Conservation (phyloP, 1,284 basidiomycete genomes). For the Volvariella volvacea region DNA sequence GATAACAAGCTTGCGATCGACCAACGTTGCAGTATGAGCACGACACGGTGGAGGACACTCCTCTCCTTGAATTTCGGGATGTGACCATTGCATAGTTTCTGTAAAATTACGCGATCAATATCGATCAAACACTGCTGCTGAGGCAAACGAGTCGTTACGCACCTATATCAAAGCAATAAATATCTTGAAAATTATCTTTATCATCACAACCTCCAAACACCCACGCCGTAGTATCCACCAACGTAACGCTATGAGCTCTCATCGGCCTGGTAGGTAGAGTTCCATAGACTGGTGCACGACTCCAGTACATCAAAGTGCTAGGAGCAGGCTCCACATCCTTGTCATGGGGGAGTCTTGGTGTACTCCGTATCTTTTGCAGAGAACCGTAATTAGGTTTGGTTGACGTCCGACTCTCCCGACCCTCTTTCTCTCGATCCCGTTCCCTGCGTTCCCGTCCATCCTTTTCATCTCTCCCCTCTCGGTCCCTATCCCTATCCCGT, state of each 20-base stretch:
- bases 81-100: slow-evolving; percentile 91
- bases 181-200: slow-evolving; percentile 67
- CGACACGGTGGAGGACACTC: slow-evolving; percentile 70
- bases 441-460: slow-evolving; percentile 9
- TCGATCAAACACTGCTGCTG: not conserved
- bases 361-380: slow-evolving; percentile 27
- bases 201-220: slow-evolving; percentile 88
- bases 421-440: slow-evolving; percentile 11
- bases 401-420: slow-evolving; percentile 10
- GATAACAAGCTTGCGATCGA: slow-evolving; percentile 75
- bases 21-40: slow-evolving; percentile 84
- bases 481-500: too few relatives aligned
- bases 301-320: slow-evolving; percentile 79
- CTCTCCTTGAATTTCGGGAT: slow-evolving; percentile 69
- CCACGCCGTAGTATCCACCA: slow-evolving; percentile 82
- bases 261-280: slow-evolving; percentile 66
- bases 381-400: slow-evolving; percentile 8
- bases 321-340: slow-evolving; percentile 41
- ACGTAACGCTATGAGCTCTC: slow-evolving; percentile 79
- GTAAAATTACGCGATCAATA: slow-evolving; percentile 1
- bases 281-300: slow-evolving; percentile 77
- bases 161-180: slow-evolving; percentile 86
- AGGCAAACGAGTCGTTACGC: slow-evolving; percentile 16
- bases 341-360: slow-evolving; percentile 50
- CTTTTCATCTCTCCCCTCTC: too few relatives aligned